These are phyloP conservation scores for Polytolypa hystricis DNA, from an alignment of 2,329 filamentous ascomycete genomes.

Conservation along the genomic window DNA sequence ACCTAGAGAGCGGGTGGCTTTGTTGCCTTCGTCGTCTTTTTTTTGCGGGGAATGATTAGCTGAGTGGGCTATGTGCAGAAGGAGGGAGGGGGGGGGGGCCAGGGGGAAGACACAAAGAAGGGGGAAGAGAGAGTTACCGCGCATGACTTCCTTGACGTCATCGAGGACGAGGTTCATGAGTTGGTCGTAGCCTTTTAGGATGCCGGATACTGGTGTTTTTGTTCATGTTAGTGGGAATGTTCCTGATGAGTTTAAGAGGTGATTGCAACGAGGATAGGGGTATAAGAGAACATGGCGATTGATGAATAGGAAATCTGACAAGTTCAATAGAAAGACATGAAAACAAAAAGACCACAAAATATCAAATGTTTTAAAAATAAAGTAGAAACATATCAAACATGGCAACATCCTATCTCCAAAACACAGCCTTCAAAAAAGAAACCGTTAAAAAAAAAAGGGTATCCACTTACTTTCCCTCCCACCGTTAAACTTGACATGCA, in stretches of 20 bases:
- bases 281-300: too few relatives aligned
- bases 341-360: background rate
- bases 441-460: conserved; percentile 3
- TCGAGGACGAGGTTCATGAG: conserved; percentile 97
- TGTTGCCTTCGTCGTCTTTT: conserved; percentile 85
- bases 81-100: conserved; percentile 1
- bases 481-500: conserved; percentile 93
- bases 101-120: background rate
- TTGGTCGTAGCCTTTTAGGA: conserved; percentile 89
- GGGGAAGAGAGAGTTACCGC: conserved; percentile 60
- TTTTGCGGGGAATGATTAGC: conserved; percentile 13
- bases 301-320: too few relatives aligned
- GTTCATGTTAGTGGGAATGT: conserved; percentile 1
- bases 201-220: conserved; percentile 58
- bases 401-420: too few relatives aligned
- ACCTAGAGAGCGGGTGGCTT: conserved; percentile 67
- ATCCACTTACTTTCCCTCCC: conserved; percentile 65
- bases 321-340: too few relatives aligned
- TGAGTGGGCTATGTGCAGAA: background rate
- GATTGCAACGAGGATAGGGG: background rate
- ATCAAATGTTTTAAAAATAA: background rate
- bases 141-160: conserved; percentile 79
- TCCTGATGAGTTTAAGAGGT: too few relatives aligned
- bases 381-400: background rate
- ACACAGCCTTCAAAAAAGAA: conserved; percentile 1